phyloP scores from a whole-genome alignment of 345 rosid genomes.

The Nasturtium officinale region DNA sequence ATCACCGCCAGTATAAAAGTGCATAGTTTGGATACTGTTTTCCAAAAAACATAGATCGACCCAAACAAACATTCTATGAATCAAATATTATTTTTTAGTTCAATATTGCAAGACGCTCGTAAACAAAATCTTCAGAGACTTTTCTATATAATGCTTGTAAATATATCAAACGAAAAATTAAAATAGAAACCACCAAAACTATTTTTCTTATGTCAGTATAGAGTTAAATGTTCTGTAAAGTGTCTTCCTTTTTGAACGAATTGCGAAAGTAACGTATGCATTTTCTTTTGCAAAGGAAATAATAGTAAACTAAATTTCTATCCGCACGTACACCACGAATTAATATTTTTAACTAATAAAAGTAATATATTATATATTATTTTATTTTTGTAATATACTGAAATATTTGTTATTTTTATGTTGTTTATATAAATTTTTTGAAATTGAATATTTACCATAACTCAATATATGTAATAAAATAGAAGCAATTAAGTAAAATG shows the following conservation, averaged over 20 bases:
- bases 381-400: no score
- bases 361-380: no score
- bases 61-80: neutral
- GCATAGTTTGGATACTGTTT: slow-evolving; percentile 15
- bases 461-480: no score
- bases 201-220: neutral
- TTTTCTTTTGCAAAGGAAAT: neutral
- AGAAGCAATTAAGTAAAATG: no score
- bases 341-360: no score
- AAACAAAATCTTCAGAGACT: slow-evolving; percentile 4
- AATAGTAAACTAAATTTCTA: no score
- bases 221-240: neutral
- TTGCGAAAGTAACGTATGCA: neutral
- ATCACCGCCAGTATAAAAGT: slow-evolving; percentile 13
- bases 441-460: no score
- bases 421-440: no score
- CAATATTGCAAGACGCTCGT: slow-evolving; percentile 8
- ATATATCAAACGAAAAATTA: neutral
- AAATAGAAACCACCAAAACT: neutral
- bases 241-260: neutral
- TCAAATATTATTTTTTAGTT: neutral
- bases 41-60: neutral
- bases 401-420: no score
- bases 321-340: no score
- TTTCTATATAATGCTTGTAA: neutral